phyloP scores from a whole-genome alignment of 306 rosid species.

The Fragaria nilgerrensis region DNA sequence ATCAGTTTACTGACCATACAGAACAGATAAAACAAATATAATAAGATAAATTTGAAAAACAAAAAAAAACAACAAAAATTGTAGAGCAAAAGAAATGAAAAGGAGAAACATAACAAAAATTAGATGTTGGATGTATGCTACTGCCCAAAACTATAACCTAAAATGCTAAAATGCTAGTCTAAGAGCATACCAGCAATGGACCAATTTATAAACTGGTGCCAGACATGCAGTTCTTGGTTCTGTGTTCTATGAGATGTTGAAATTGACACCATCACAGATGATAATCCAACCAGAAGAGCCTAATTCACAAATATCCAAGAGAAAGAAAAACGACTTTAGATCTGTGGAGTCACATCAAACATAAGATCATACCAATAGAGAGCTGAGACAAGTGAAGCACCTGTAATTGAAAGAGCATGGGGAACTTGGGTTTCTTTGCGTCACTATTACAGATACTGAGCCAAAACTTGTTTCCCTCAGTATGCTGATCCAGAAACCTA shows the following conservation, averaged over 20 bases:
- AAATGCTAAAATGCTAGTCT: conserved; percentile 12
- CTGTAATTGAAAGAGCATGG: conserved; percentile 71
- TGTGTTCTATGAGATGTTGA: conserved; percentile 79
- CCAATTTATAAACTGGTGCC: conserved; percentile 78
- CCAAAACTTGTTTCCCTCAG: conserved; percentile 64
- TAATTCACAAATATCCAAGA: conserved; percentile 22
- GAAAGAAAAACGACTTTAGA: conserved; percentile 7
- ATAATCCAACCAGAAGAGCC: conserved; percentile 75
- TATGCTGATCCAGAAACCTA: conserved; percentile 63
- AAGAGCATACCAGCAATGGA: conserved; percentile 62
- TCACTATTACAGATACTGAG: conserved; percentile 52
- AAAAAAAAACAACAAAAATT: background rate
- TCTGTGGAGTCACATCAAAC: conserved; percentile 8
- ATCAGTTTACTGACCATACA: background rate
- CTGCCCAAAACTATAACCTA: background rate
- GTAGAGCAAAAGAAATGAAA: background rate
- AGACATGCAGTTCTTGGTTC: conserved; percentile 60
- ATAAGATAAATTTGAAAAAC: background rate
- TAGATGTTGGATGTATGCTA: background rate
- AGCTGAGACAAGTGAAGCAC: conserved; percentile 33
- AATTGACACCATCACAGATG: conserved; percentile 75
- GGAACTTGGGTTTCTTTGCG: conserved; percentile 41
- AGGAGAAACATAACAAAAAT: background rate
- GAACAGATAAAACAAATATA: background rate
- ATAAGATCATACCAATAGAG: conserved; percentile 20